Base-by-base conservation (phyloP, 768 basidiomycete species). In the Tricholoma sp. region DNA sequence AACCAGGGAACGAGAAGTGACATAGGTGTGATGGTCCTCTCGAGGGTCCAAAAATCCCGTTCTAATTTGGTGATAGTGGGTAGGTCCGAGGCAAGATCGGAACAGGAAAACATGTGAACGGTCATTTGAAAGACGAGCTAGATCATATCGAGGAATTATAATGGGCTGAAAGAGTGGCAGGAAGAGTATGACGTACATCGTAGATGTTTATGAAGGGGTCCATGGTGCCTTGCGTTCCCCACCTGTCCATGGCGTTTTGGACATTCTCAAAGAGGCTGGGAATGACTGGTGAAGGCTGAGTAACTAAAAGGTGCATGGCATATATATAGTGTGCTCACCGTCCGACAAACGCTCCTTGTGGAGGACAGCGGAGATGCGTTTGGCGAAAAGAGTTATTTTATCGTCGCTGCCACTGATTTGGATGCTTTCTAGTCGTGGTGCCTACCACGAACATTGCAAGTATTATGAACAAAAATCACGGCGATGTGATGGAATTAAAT, bases 1-100 rank as follows among this genome's bases (percentile, higher is more conserved):
- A 75, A 67, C 70, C 70, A 73, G 0, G 74, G 73, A 8, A 77
- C 63, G 2, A 73, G 59, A 1, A 72, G 64, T n/a, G 66, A 62
- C 5, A 63, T 64, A 4, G 71, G 71, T 0, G 74, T 77, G 0
- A 69, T 63, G 37, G 68, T 69, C 54, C 71, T 67, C 57, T 76
- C 74, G 47, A 61, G 56, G 19, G 41, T 54, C 62, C 60, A 62
- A 41, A 61, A 71, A 3, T 66, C 50, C 8, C 61, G 10, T 32
- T 60, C 57, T 7, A 71, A 54, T 19, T 57, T 59, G 18, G 57
- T 58, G n/a, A 68, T 54, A 9, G 58, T 59, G 16, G 59, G 55
- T 1, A 34, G 35, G 46, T 71, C 61, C 14, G 62, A 57, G 1
- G 67, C 60, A 7, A 72, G 63, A 41, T 71, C 69, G 6, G 62